Conservation (phyloP, 352 stramenopile genomes). For the Peronospora tabacina region DNA sequence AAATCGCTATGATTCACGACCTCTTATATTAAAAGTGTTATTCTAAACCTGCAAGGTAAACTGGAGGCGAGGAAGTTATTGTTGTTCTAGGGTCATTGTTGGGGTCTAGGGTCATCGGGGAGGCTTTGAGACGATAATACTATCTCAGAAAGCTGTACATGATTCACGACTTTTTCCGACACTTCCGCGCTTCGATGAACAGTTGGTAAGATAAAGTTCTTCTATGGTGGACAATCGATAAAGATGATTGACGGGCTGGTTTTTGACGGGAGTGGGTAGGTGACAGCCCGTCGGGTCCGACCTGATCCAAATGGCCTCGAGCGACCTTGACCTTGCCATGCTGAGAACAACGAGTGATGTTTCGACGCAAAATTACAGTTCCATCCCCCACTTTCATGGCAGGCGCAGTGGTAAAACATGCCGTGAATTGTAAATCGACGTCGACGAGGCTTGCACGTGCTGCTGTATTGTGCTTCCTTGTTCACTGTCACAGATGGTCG, state of each 20-base stretch:
- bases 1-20: background rate
- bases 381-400: slow-evolving; percentile 3
- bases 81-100: too few species aligned
- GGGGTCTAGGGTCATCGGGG: background rate
- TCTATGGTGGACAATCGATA: slow-evolving; percentile 13
- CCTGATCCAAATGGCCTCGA: background rate
- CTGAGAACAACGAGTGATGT: background rate
- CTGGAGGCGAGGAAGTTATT: too few species aligned
- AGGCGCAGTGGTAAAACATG: slow-evolving; percentile 2
- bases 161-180: background rate
- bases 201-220: background rate
- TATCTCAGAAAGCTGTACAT: background rate
- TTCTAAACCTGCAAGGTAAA: too few species aligned
- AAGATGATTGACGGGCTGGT: slow-evolving; percentile 10
- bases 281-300: background rate
- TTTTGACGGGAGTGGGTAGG: background rate
- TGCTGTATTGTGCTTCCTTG: background rate
- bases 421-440: slow-evolving; percentile 12
- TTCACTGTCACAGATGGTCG: background rate
- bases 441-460: slow-evolving; percentile 3
- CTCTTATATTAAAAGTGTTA: background rate
- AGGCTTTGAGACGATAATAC: background rate
- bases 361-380: slow-evolving; percentile 2
- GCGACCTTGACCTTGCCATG: background rate
- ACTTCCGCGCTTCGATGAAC: background rate